Evolutionary conservation across 805 yeast genomes (phyloP).

Genomic region (Phaffomyces antillensis): DNA sequence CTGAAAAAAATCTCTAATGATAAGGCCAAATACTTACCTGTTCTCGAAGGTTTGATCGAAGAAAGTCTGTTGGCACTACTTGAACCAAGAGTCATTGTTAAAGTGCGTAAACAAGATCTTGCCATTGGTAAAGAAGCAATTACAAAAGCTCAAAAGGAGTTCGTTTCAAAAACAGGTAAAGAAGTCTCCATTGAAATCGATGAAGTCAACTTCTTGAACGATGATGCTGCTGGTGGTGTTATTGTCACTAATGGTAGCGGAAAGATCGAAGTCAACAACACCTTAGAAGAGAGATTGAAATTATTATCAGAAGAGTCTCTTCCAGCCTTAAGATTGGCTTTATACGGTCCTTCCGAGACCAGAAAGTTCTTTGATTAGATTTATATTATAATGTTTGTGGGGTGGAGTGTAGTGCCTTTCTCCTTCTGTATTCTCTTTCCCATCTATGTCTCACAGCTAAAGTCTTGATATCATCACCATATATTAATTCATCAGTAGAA

Average conservation of each 20-base stretch:
- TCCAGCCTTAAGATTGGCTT: conserved; percentile 86
- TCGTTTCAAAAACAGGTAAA: conserved; percentile 54
- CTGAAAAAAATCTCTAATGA: conserved; percentile 54
- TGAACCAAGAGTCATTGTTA: conserved; percentile 60
- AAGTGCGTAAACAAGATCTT: conserved; percentile 61
- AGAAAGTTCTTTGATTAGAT: conserved; percentile 85
- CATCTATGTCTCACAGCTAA: too few species aligned
- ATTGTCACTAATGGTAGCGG: conserved; percentile 63
- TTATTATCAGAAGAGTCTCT: conserved; percentile 76
- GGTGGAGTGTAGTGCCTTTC: not conserved
- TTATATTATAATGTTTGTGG: too few species aligned
- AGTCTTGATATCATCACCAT: too few species aligned
- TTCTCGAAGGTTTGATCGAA: conserved; percentile 71
- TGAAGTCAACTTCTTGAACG: conserved; percentile 50
- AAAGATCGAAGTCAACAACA: conserved; percentile 84
- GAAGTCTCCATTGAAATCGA: conserved; percentile 49
- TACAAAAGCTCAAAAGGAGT: conserved; percentile 54
- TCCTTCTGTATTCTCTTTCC: not conserved
- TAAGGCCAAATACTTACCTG: conserved; percentile 52
- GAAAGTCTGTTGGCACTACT: conserved; percentile 68
- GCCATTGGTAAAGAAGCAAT: conserved; percentile 50
- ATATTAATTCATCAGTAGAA: too few species aligned
- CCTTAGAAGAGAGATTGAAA: conserved; percentile 89
- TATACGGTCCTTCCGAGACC: conserved; percentile 77
- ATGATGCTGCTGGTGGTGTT: conserved; percentile 80